A percentile compares a stretch with the other conserved stretches of the same genome.
These are phyloP conservation scores for Plasmodium billcollinsi DNA, from an alignment of 169 alveolate genomes.

Conservation along the genomic window DNA sequence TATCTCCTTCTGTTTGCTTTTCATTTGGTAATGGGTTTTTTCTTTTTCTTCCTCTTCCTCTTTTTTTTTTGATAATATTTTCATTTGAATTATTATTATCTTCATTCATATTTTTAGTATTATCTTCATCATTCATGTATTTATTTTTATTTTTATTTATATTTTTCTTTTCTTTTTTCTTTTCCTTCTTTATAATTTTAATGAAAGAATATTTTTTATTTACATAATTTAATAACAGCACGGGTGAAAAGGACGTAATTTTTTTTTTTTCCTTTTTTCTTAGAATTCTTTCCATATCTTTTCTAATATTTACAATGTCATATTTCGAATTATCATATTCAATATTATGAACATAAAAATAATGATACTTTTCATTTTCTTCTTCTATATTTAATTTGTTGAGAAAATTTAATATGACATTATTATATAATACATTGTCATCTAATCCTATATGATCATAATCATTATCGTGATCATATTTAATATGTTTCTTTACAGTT, in stretches of 20 bases:
- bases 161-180: constrained; percentile 8
- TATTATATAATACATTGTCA: constrained; percentile 20
- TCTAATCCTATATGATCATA: constrained; percentile 15
- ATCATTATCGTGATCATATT: background rate
- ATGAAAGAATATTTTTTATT: constrained; percentile 34
- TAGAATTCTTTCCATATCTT: constrained; percentile 27
- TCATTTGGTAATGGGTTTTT: background rate
- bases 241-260: constrained; percentile 3
- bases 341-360: constrained; percentile 35
- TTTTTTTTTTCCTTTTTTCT: constrained; percentile 12
- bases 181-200: constrained; percentile 26
- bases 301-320: constrained; percentile 31
- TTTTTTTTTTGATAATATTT: background rate
- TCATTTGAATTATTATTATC: background rate
- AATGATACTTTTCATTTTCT: constrained; percentile 39
- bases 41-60: constrained; percentile 5
- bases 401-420: constrained; percentile 6
- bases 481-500: no score
- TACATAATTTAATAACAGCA: constrained; percentile 20
- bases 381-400: background rate
- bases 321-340: constrained; percentile 31
- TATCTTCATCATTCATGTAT: background rate
- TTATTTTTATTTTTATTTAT: constrained; percentile 5
- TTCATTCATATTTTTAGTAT: background rate
- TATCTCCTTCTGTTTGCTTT: background rate